Evolutionary conservation across 306 rosid species (phyloP).

Genomic region (Herpetospermum pedunculosum): DNA sequence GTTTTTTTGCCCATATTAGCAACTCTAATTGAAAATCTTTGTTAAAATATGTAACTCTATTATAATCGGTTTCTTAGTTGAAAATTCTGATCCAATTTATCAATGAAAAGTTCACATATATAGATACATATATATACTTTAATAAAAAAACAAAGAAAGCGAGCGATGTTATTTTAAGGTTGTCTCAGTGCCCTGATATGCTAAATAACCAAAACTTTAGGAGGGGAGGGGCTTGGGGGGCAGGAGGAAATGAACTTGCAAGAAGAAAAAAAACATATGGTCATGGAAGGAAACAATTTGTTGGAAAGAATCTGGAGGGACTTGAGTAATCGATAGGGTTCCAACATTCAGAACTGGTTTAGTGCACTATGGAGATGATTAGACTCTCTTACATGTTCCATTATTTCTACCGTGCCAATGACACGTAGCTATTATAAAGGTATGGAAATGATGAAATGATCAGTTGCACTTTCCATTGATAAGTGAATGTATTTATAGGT

Average conservation of each 20-base stretch:
- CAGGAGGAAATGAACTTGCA: background rate
- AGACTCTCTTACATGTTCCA: background rate
- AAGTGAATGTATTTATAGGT: too few species aligned
- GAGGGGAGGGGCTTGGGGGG: background rate
- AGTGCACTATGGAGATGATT: background rate
- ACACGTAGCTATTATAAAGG: too few species aligned
- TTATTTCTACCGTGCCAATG: background rate
- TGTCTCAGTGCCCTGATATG: background rate
- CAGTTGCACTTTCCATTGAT: too few species aligned
- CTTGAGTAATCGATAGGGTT: background rate
- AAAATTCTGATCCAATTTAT: background rate
- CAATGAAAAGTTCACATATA: background rate
- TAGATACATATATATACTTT: too few species aligned
- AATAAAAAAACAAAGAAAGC: background rate
- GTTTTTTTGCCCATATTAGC: background rate
- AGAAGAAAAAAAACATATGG: background rate
- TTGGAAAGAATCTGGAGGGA: background rate
- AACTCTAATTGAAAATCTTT: background rate
- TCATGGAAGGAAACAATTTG: background rate
- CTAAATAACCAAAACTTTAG: background rate
- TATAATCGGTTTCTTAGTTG: background rate
- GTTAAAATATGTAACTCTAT: background rate
- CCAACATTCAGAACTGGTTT: background rate
- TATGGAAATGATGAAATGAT: too few species aligned
- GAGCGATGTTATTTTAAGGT: background rate